Percentiles rank a stretch among this genome's conserved stretches.
Evolutionary conservation across 176 grass and related monocot species (phyloP).

Genomic region (Cenchrus americanus): DNA sequence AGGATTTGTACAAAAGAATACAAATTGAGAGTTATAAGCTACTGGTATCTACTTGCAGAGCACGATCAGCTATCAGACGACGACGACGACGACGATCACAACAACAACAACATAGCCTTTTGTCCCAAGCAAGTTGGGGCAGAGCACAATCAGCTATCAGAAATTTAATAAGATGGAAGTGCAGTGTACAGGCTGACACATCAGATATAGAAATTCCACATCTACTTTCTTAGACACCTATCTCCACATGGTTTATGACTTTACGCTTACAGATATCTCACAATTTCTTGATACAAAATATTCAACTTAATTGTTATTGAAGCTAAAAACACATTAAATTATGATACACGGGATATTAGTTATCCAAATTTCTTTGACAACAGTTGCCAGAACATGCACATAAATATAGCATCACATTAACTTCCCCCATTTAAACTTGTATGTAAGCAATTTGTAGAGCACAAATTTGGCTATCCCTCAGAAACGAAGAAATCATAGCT

Average conservation of each 20-base stretch:
- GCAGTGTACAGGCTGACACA: constrained; percentile 13
- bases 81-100: not conserved
- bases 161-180: constrained; percentile 8
- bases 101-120: too few relatives aligned
- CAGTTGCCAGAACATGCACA: constrained; percentile 4
- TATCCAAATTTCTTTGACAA: not conserved
- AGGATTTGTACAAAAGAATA: constrained; percentile 23
- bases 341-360: constrained; percentile 1
- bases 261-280: constrained; percentile 8
- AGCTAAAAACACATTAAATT: not conserved
- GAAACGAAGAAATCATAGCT: constrained; percentile 6
- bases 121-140: too few relatives aligned
- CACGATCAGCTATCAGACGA: not conserved
- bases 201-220: not conserved
- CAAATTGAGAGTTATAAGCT: not conserved
- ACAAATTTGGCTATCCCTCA: not conserved
- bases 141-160: too few relatives aligned
- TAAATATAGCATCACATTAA: not conserved
- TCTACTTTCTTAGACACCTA: constrained; percentile 25
- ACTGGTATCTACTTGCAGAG: constrained; percentile 15
- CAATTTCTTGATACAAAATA: not conserved
- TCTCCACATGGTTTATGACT: constrained; percentile 3
- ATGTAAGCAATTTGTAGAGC: not conserved
- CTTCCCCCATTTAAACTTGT: constrained; percentile 14
- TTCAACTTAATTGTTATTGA: too few relatives aligned